phyloP scores from a whole-genome alignment of 176 grass and related monocot genomes.

The Juncus effusus region DNA sequence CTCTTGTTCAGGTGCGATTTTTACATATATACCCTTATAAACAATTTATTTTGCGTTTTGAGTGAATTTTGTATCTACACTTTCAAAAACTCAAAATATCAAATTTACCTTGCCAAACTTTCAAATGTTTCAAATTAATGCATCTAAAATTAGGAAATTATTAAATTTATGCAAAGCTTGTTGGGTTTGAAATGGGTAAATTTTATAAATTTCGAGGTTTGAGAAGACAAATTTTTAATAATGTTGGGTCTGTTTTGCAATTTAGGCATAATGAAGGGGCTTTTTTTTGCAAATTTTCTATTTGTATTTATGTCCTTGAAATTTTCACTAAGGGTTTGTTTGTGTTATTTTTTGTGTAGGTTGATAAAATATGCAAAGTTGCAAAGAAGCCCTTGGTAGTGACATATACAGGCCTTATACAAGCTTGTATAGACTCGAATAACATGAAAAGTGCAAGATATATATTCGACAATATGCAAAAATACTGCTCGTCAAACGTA shows the following conservation, averaged over 20 bases:
- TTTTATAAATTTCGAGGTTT: too few species aligned
- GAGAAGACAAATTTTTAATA: too few species aligned
- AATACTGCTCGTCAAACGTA: conserved; percentile 73
- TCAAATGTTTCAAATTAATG: too few species aligned
- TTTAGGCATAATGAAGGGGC: too few species aligned
- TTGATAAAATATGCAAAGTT: conserved; percentile 94
- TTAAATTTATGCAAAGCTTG: too few species aligned
- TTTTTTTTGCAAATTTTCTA: neutral
- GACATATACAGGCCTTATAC: conserved; percentile 88
- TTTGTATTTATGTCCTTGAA: neutral
- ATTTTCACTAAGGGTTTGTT: neutral
- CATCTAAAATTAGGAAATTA: too few species aligned
- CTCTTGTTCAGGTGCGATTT: conserved; percentile 72
- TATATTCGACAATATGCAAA: conserved; percentile 71
- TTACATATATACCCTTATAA: conserved; percentile 17
- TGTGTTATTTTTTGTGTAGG: conserved; percentile 42
- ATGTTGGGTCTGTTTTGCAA: too few species aligned
- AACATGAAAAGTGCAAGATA: conserved; percentile 80
- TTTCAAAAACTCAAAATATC: too few species aligned
- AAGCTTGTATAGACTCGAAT: conserved; percentile 69
- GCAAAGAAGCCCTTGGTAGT: conserved; percentile 97
- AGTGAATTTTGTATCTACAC: too few species aligned
- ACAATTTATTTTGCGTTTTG: too few species aligned
- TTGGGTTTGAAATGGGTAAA: too few species aligned
- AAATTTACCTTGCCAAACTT: too few species aligned